These are phyloP conservation scores for Nectriaceae sp. DNA, from an alignment of 2,329 filamentous ascomycete species.

Conservation along the genomic window DNA sequence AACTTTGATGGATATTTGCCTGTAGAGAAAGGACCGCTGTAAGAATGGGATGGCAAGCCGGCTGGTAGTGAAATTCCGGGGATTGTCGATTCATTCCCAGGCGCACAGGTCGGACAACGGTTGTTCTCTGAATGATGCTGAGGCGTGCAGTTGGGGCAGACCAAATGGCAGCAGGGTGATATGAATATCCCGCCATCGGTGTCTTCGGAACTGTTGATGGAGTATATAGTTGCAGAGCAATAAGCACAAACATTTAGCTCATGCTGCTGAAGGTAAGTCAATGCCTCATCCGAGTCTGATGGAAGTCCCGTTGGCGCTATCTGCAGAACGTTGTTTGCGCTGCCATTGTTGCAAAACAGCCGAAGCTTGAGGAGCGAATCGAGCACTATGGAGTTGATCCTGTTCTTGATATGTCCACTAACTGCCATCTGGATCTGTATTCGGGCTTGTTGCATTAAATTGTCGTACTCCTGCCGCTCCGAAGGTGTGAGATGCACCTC, in stretches of 20 bases:
- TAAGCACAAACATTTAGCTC: conserved; percentile 1
- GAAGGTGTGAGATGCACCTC: conserved; percentile 3
- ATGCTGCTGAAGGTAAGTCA: conserved; percentile 2
- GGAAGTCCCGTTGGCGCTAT: neutral
- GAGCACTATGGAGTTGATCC: conserved; percentile 1
- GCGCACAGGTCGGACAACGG: conserved; percentile 2
- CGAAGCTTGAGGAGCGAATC: conserved; percentile 1
- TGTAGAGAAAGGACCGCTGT: neutral
- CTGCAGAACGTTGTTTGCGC: neutral
- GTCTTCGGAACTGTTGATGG: neutral
- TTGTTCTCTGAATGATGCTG: neutral
- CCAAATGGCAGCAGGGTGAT: conserved; percentile 2
- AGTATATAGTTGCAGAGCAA: conserved; percentile 2
- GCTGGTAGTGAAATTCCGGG: neutral
- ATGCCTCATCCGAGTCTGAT: conserved; percentile 2
- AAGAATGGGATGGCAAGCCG: neutral
- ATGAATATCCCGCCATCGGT: conserved; percentile 1
- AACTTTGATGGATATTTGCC: conserved; percentile 1
- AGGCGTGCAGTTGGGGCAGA: conserved; percentile 1
- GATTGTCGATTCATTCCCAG: neutral
- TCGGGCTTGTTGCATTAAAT: neutral
- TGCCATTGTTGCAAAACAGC: conserved; percentile 3
- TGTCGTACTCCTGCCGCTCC: conserved; percentile 36
- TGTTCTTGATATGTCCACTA: neutral
- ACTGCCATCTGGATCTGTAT: conserved; percentile 2